Evolutionary conservation across 805 yeast species (phyloP).

Genomic region (Wickerhamiella allomyrinae): DNA sequence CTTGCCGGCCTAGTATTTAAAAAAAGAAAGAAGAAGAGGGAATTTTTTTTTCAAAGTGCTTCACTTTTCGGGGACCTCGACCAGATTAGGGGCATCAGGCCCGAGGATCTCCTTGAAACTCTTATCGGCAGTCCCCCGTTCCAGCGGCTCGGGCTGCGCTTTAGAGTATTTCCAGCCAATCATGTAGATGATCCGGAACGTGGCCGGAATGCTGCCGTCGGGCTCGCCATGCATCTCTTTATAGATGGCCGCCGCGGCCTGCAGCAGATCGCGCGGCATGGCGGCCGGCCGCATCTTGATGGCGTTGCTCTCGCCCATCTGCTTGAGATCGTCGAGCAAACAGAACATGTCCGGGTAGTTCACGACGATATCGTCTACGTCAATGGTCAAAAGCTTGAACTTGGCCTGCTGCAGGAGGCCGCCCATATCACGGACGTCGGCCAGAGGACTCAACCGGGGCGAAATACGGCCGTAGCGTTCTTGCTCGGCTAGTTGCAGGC

Average conservation of each 20-base stretch:
- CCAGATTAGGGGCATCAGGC: background rate
- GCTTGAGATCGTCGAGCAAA: conserved; percentile 53
- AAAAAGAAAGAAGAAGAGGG: too few relatives aligned
- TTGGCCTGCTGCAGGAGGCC: conserved; percentile 58
- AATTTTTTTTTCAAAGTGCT: too few relatives aligned
- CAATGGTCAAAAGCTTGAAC: conserved; percentile 67
- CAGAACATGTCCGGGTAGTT: conserved; percentile 61
- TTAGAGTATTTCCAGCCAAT: conserved; percentile 78
- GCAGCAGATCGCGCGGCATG: conserved; percentile 46
- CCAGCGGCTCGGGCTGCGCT: conserved; percentile 55
- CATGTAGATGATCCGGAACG: conserved; percentile 66
- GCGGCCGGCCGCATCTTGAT: conserved; percentile 27
- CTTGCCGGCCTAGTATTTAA: too few relatives aligned
- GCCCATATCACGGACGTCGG: conserved; percentile 65
- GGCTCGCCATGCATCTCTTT: conserved; percentile 52
- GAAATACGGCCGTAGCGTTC: conserved; percentile 69
- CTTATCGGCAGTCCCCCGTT: conserved; percentile 58
- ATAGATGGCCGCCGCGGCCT: conserved; percentile 70
- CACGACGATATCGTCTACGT: conserved; percentile 69
- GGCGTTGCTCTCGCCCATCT: conserved; percentile 79
- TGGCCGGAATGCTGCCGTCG: conserved; percentile 56
- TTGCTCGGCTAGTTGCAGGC: conserved; percentile 68
- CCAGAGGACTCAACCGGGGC: conserved; percentile 70
- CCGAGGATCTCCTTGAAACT: conserved; percentile 47
- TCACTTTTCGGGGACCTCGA: background rate